Base-by-base conservation (phyloP, 192 early-diverging fungal species). In the Borealophlyctis nickersoniae region DNA sequence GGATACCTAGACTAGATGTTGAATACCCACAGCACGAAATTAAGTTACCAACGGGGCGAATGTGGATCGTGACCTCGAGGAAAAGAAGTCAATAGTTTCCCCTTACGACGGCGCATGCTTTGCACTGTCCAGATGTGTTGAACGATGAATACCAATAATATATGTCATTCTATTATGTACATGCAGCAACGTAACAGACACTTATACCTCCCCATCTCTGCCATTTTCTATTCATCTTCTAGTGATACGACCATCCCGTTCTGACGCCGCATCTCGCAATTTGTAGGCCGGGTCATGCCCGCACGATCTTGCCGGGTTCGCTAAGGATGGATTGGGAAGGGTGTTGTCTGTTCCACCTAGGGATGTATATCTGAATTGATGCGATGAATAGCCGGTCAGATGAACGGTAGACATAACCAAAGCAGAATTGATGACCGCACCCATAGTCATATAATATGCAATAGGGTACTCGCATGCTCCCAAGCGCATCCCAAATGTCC, bases 361-460 rank as follows among this genome's bases (percentile, higher is more conserved):
- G 23, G 94, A 96, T 5, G 95, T 98, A 66, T 95, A 98, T 16
- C 92, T 91, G 63, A 16, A 16, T 30, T 14, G 7, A 29, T 24
- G 53, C 72, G 32, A 61, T 14, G 36, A 3, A 45, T 5, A 48
- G 39, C n/a, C 9, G 16, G 3, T 27, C 34, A 34, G 24, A 23
- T 14, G 9, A 60, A 26, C 31, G 9, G 50, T 45, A 49, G 27
- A 28, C 11, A 33, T 5, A 23, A 9, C 30, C 54, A 62, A 31
- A 0, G 53, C 22, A n/a, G 16, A 24, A 26, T 14, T 2, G 3
- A 32, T 32, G 32, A 35, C 53, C 55, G 72, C 77, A 90, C 89
- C 89, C 92, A 67, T 85, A 65, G 66, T 98, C 92, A 62, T 98
- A 98, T 50, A 96, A 78, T 0, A 75, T 75, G 75, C 94, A 98